Conservation (phyloP, 768 basidiomycete species). For the Auricularia cornea region DNA sequence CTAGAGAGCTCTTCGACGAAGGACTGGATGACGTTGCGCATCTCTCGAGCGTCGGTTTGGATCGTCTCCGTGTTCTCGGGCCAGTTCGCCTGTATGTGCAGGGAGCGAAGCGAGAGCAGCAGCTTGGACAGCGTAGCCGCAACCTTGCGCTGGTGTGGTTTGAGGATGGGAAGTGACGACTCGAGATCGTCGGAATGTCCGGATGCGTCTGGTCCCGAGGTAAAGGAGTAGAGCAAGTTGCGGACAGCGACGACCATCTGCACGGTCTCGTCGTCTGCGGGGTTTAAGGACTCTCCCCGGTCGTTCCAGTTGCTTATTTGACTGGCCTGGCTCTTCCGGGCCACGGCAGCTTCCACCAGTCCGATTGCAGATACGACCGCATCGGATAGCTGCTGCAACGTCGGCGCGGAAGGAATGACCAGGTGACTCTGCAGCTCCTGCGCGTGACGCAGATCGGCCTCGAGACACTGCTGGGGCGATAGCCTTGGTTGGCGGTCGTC, state of each 20-base stretch:
- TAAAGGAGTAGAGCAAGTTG: not conserved
- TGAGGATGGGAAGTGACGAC: slow-evolving; percentile 30
- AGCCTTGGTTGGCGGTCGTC: not conserved
- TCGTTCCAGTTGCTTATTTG: not conserved
- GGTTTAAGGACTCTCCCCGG: not conserved
- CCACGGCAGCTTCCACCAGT: not conserved
- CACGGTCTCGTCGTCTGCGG: not conserved
- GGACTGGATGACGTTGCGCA: slow-evolving; percentile 17
- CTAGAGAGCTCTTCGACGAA: slow-evolving; percentile 26
- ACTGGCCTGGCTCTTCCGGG: not conserved
- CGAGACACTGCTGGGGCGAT: not conserved
- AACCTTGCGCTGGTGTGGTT: slow-evolving; percentile 76
- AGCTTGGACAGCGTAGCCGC: slow-evolving; percentile 88
- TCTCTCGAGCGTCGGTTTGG: slow-evolving; percentile 19
- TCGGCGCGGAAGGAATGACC: not conserved
- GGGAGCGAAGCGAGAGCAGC: slow-evolving; percentile 80
- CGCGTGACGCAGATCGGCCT: not conserved
- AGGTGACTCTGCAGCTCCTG: not conserved
- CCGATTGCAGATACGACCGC: not conserved
- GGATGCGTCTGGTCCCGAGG: not conserved
- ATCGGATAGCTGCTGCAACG: not conserved
- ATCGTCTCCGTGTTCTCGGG: slow-evolving; percentile 13
- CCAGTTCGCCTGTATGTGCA: slow-evolving; percentile 29
- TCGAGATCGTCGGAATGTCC: not conserved
- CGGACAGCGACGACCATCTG: not conserved